These are phyloP conservation scores for Candida pini DNA, from an alignment of 805 yeast species.

Conservation along the genomic window DNA sequence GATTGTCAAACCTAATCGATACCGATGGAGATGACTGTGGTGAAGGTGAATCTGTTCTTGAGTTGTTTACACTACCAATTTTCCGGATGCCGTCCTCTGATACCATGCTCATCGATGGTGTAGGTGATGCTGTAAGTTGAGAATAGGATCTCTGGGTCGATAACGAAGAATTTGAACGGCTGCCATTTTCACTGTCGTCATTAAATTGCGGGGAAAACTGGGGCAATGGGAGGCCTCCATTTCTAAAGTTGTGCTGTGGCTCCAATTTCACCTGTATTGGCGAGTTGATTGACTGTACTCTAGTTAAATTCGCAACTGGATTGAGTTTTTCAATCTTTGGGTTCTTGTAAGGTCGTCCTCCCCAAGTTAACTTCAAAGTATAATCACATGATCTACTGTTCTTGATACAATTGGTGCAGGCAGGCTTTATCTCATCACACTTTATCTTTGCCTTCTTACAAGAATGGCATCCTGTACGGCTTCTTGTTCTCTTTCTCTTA, in stretches of 20 bases:
- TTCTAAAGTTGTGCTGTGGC: background rate
- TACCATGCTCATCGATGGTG: background rate
- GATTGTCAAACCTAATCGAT: background rate
- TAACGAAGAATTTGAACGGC: background rate
- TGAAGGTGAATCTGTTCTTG: background rate
- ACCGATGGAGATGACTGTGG: background rate
- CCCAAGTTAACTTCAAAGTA: constrained; percentile 62
- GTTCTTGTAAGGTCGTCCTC: constrained; percentile 60
- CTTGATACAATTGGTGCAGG: constrained; percentile 51
- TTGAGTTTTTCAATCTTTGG: constrained; percentile 31
- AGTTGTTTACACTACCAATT: background rate
- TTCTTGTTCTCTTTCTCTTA: constrained; percentile 31
- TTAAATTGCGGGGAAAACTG: background rate
- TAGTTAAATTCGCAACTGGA: constrained; percentile 21
- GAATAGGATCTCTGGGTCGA: background rate
- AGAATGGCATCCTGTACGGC: constrained; percentile 55
- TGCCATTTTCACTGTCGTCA: too few species aligned
- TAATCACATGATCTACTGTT: constrained; percentile 52
- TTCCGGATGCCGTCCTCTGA: background rate
- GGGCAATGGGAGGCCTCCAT: background rate
- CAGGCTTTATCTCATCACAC: constrained; percentile 65
- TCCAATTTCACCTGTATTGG: background rate
- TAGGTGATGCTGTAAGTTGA: background rate
- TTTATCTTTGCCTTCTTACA: constrained; percentile 61
- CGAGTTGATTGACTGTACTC: constrained; percentile 6